A percentile compares a stretch with the other conserved stretches of the same genome.
Conservation (phyloP, 164 flowering plant species). For the Annona cherimola region DNA sequence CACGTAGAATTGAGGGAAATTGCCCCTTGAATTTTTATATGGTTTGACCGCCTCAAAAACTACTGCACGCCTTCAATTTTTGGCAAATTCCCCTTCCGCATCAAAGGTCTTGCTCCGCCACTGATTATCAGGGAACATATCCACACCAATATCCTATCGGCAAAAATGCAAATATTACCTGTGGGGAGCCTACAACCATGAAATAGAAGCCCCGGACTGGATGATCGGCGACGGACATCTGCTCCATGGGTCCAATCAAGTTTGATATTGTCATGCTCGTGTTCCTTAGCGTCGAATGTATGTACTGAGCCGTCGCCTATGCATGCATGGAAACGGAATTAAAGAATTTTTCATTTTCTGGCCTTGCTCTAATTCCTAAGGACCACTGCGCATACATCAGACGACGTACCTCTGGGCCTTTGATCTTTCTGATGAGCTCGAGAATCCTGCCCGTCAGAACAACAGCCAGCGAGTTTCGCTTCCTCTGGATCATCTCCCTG, state of each 20-base stretch:
- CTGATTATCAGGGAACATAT: no score
- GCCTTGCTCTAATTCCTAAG: neutral
- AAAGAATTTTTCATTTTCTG: no score
- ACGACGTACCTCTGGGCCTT: conserved; percentile 41
- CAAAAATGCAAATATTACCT: conserved; percentile 21
- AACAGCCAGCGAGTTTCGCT: conserved; percentile 34
- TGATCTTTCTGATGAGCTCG: conserved; percentile 28
- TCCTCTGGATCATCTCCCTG: conserved; percentile 27
- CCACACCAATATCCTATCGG: no score
- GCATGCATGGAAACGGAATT: neutral
- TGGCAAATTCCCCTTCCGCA: no score
- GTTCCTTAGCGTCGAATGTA: conserved; percentile 27
- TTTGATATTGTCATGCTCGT: conserved; percentile 44
- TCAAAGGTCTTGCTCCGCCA: no score
- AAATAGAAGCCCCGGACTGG: conserved; percentile 37
- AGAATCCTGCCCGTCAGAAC: conserved; percentile 31
- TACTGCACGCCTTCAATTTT: no score
- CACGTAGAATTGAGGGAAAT: no score
- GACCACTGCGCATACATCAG: neutral
- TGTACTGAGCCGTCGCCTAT: conserved; percentile 27
- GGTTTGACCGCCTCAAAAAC: no score
- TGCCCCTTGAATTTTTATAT: no score
- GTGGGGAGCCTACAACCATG: conserved; percentile 33
- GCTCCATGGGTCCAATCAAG: conserved; percentile 40
- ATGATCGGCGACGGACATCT: conserved; percentile 32